Conservation (phyloP, 208 protist species). For the Balamuthia mandrillaris region DNA sequence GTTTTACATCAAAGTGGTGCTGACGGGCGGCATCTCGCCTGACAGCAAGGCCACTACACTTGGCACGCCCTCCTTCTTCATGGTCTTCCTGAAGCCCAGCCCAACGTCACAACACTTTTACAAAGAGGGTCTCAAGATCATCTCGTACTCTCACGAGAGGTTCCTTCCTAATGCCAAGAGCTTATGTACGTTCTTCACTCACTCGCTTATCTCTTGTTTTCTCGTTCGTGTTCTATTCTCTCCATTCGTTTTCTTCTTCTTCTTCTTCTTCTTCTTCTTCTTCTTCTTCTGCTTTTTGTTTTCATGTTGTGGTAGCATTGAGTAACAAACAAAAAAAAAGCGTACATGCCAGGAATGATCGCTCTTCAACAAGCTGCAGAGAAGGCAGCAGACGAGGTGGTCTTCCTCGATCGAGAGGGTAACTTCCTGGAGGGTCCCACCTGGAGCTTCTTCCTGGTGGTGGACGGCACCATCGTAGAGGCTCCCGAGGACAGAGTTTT, state of each 20-base stretch:
- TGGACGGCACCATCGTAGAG: not conserved
- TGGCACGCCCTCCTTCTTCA: not conserved
- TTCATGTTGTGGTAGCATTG: too few species aligned
- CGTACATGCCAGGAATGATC: not conserved
- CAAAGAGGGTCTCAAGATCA: not conserved
- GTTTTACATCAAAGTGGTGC: not conserved
- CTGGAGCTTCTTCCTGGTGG: not conserved
- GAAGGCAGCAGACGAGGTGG: not conserved
- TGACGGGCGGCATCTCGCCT: not conserved
- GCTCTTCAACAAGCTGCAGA: not conserved
- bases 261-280: too few species aligned
- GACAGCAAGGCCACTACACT: not conserved
- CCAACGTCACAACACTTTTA: not conserved
- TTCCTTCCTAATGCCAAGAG: constrained; percentile 2
- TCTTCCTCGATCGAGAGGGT: not conserved
- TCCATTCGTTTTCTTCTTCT: too few species aligned
- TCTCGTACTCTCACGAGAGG: not conserved
- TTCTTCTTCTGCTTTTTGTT: too few species aligned
- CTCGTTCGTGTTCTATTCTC: too few species aligned
- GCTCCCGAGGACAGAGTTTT: not conserved
- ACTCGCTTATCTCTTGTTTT: too few species aligned
- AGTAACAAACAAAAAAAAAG: too few species aligned
- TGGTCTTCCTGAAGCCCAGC: not conserved
- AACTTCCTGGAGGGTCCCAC: not conserved
- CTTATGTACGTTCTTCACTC: not conserved